phyloP scores from a whole-genome alignment of 768 basidiomycete species.

The Lactarius pseudohatsudake region DNA sequence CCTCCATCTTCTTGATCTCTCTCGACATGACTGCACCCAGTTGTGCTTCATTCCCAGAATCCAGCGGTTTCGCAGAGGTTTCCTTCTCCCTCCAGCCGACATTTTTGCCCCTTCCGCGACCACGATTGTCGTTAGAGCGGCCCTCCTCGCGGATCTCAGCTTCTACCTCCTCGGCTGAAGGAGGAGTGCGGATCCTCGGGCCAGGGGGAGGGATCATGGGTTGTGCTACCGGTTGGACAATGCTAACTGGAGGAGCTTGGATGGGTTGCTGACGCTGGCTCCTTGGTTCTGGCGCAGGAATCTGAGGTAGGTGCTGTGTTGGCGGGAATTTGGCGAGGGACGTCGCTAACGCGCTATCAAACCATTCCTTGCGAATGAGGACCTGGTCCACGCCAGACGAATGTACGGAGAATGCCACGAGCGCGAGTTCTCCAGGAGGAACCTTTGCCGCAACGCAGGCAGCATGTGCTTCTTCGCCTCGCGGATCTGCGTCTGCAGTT shows the following conservation, averaged over 20 bases:
- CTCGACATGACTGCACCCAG: slow-evolving; percentile 61
- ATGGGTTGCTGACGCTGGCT: slow-evolving; percentile 29
- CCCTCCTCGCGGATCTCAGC: slow-evolving; percentile 63
- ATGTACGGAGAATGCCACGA: slow-evolving; percentile 88
- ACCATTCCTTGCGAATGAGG: slow-evolving; percentile 84
- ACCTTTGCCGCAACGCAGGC: slow-evolving; percentile 83
- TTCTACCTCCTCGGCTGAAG: slow-evolving; percentile 68
- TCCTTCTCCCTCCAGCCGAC: slow-evolving; percentile 62
- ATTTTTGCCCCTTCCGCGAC: slow-evolving; percentile 57
- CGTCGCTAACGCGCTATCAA: slow-evolving; percentile 59
- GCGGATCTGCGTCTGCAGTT: slow-evolving; percentile 79
- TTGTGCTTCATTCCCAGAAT: slow-evolving; percentile 46
- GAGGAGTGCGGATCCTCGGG: slow-evolving; percentile 59
- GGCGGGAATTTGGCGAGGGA: slow-evolving; percentile 64
- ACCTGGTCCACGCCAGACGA: slow-evolving; percentile 88
- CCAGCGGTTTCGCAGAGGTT: slow-evolving; percentile 40
- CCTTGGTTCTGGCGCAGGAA: slow-evolving; percentile 32
- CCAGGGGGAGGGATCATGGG: slow-evolving; percentile 35
- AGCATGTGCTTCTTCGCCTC: slow-evolving; percentile 79
- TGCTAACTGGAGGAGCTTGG: slow-evolving; percentile 23
- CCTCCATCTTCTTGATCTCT: slow-evolving; percentile 83
- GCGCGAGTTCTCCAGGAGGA: slow-evolving; percentile 69
- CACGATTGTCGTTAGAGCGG: slow-evolving; percentile 50
- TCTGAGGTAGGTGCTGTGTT: slow-evolving; percentile 33
- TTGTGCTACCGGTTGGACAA: slow-evolving; percentile 28